Conservation (phyloP, 2,329 filamentous ascomycete genomes). For the Colletotrichum abscissum region DNA sequence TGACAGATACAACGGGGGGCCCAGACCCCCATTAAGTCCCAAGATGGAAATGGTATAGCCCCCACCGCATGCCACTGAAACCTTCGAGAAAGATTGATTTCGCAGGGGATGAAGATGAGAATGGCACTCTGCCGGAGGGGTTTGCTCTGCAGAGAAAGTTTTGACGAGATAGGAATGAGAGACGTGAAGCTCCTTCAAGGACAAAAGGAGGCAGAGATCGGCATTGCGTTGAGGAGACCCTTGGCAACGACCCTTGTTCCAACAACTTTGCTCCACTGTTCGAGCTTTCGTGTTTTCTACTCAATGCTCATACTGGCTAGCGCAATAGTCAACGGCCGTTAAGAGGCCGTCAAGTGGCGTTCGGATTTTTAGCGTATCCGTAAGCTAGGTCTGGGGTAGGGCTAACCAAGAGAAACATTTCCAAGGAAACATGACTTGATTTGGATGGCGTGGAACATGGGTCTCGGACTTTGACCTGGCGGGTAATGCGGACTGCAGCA, state of each 20-base stretch:
- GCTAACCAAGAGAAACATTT: not conserved
- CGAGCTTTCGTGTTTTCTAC: not conserved
- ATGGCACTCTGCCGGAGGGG: not conserved
- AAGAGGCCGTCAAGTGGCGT: not conserved
- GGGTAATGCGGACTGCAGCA: not conserved
- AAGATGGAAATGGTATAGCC: not conserved
- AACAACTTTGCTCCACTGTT: constrained; percentile 9
- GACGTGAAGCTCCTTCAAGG: not conserved
- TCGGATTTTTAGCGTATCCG: not conserved
- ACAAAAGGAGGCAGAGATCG: not conserved
- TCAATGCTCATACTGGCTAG: too few species aligned
- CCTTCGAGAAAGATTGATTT: not conserved
- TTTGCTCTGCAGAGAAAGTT: not conserved
- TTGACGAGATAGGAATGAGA: not conserved
- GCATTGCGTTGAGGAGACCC: constrained; percentile 9
- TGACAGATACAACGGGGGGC: constrained; percentile 9
- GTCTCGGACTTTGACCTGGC: not conserved
- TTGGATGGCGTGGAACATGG: not conserved
- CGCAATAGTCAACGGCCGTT: not conserved
- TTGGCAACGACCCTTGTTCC: not conserved
- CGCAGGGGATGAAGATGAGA: not conserved
- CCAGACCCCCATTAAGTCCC: not conserved
- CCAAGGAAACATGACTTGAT: not conserved
- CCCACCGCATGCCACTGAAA: constrained; percentile 12
- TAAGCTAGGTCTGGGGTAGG: not conserved